A percentile compares a stretch with the other conserved stretches of the same genome.
phyloP scores from a whole-genome alignment of 75 land plant species.

The Sequoia sempervirens region DNA sequence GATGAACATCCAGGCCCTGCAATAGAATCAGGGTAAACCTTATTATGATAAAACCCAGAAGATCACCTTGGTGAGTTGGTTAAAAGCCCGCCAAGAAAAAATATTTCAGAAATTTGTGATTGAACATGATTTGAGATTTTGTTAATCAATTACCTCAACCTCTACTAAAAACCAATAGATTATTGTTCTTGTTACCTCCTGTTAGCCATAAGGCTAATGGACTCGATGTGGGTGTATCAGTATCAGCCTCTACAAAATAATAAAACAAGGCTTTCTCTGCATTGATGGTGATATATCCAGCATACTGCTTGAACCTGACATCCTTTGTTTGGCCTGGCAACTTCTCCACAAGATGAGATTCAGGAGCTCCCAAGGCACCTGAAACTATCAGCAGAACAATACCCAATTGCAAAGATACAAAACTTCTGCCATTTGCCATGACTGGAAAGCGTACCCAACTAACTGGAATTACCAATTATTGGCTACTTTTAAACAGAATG shows the following conservation, averaged over 20 bases:
- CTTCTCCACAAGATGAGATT: neutral
- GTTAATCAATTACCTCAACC: no score
- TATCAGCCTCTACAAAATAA: conserved; percentile 55
- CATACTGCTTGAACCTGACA: conserved; percentile 32
- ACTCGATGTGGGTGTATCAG: conserved; percentile 16
- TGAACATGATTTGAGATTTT: no score
- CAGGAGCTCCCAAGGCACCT: neutral
- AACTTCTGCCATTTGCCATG: neutral
- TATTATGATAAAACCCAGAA: no score
- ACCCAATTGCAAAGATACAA: neutral
- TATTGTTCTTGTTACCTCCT: conserved; percentile 32
- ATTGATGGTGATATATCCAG: conserved; percentile 25
- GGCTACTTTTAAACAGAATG: neutral
- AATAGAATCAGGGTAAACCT: conserved; percentile 10
- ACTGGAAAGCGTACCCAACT: neutral
- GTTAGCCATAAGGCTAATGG: conserved; percentile 55
- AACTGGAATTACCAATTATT: no score
- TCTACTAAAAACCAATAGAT: no score
- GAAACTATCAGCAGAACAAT: neutral
- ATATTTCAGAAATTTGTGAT: no score
- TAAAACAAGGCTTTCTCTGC: conserved; percentile 41
- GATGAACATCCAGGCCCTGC: conserved; percentile 22
- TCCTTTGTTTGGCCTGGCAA: conserved; percentile 32
- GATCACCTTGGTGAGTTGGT: no score
- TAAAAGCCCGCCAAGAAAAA: no score